Evolutionary conservation across 139 green algal species (phyloP), one percentile per base, ranked within the genome.

Genomic region (Chlamydomonas sp.): DNA sequence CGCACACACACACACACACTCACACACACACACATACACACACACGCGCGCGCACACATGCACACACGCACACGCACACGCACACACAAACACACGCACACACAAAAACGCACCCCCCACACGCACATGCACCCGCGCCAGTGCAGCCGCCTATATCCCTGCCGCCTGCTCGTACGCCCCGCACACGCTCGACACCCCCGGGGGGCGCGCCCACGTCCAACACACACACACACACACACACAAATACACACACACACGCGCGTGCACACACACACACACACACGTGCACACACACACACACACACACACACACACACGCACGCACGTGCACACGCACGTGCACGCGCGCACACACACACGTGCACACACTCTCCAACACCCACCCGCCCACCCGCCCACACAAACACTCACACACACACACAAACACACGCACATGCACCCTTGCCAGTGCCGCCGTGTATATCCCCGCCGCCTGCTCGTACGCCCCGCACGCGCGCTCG

Each of bases 131-230:
- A n/a, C 13, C 31, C 16, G 13, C 22, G 16, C 48, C 30, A 28
- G 8, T 6, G 60, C 34, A n/a, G 28, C 13, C 34, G 54, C 57
- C 66, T 64, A 64, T 20, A 63, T 63, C 5, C 20, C 48, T 59
- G 28, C 33, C 33, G 84, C 83, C 64, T 91, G 79, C 66, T 84
- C 75, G 47, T 90, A 81, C 48, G 73, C 68, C 20, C 34, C 4
- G 13, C 88, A 49, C 10, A n/a, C n/a, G n/a, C n/a, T n/a, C n/a
- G n/a, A n/a, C n/a, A n/a, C n/a, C n/a, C n/a, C n/a, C n/a, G n/a
- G n/a, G 78, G 80, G 0, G 43, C 43, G 13, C 43, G 20, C 16
- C 20, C 16, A 20, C 43, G 20, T 20, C 13, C 43, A 54, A 54
- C 43, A 26, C 43, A 54, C 20, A 26, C 16, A 54, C 43, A 54